Base-by-base conservation (phyloP, 257 asterid genomes). In the Cordia subcordata region DNA sequence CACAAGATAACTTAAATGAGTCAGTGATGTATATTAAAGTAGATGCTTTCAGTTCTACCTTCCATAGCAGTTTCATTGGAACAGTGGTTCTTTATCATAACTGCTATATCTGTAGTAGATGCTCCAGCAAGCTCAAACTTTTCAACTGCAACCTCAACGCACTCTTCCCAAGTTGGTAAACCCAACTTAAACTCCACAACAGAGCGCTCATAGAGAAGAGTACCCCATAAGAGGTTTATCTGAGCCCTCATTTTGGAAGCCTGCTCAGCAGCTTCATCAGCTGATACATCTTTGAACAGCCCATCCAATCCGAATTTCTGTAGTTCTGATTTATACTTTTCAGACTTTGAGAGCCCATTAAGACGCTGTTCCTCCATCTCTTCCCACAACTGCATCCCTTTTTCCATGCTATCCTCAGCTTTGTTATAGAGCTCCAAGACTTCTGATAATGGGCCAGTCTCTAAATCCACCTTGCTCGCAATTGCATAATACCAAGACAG, bases 331-430 rank as follows among this genome's bases (percentile, higher is more conserved):
- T 69, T 82, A 58, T 92, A 80, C 58, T 86, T 82, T 42, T 86
- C 95, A 11, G 66, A 64, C 65, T 76, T 84, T 8, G 94, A 84
- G 40, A 88, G 86, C 37, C 98, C 96, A 54, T 92, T 88, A 49
- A 92, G 94, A 54, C 90, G 87, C 53, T 84, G 83, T 65, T 92
- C 98, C 63, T 92, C 96, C 84, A 84, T 80, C 82, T 81, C 94
- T 78, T 92, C 99, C 99, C 96, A 88, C 65, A 86, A 76, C 60
- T 92, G 88, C 78, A 83, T 81, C 61, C 96, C 98, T 78, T 75
- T 84, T 73, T 88, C 96, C 86, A 92, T 84, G 78, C 88, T 81
- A 71, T 92, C 98, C 78, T 92, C 98, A 5, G 98, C 95, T 78
- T 75, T 86, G 83, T 92, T 88, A 69, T 80, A 92, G 15, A 93